Evolutionary conservation across 2,329 filamentous ascomycete species (phyloP).

Genomic region (Trichoderma sp.): DNA sequence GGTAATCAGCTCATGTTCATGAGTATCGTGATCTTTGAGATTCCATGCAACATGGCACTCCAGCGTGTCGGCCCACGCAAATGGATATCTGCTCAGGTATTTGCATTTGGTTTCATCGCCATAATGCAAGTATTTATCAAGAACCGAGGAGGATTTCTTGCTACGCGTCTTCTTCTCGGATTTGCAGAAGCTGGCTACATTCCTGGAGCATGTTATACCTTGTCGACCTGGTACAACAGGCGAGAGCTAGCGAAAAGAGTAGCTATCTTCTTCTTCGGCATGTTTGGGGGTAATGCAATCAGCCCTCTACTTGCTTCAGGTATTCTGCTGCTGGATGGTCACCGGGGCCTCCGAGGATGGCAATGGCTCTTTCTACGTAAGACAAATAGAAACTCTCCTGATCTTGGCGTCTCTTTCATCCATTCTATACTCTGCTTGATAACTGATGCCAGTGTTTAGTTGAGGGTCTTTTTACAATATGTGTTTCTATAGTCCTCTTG

Average conservation of each 20-base stretch:
- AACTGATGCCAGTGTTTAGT: conserved; percentile 33
- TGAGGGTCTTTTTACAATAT: conserved; percentile 47
- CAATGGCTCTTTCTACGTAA: conserved; percentile 52
- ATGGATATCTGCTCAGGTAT: conserved; percentile 56
- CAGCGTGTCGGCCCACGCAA: conserved; percentile 45
- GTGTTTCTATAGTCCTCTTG: conserved; percentile 41
- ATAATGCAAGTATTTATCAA: conserved; percentile 57
- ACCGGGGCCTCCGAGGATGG: conserved; percentile 51
- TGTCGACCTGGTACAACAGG: conserved; percentile 58
- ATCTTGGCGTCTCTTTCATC: not conserved
- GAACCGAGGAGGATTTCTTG: conserved; percentile 49
- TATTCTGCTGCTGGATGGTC: conserved; percentile 52
- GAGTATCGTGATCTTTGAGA: conserved; percentile 50
- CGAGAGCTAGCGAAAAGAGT: conserved; percentile 54
- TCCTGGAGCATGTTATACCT: conserved; percentile 51
- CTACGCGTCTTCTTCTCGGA: conserved; percentile 53
- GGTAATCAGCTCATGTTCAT: conserved; percentile 53
- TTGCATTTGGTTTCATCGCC: conserved; percentile 54
- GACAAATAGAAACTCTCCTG: not conserved
- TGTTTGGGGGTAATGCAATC: conserved; percentile 48
- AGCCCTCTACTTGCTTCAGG: conserved; percentile 45
- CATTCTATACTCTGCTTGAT: not conserved
- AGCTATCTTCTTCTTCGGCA: conserved; percentile 58
- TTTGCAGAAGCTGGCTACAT: conserved; percentile 58
- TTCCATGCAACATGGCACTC: conserved; percentile 40